phyloP scores from a whole-genome alignment of 495 filamentous ascomycete species.

The Penicillium egyptiacum region DNA sequence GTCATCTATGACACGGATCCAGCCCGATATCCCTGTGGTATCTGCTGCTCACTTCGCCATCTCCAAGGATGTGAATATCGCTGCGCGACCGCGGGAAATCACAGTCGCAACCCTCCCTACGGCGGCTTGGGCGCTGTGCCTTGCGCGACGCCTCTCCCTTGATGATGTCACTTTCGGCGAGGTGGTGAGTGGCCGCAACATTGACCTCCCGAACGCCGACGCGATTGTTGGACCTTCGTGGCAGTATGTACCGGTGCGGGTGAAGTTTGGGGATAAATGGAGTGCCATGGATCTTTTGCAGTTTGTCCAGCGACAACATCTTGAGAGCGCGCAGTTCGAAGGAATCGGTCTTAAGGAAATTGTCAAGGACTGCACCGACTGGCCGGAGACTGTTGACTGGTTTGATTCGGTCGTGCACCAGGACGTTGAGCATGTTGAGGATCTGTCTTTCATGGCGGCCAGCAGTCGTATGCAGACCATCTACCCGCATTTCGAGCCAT shows the following conservation, averaged over 20 bases:
- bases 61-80: conserved; percentile 38
- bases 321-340: conserved; percentile 15
- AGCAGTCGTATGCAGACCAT: conserved; percentile 40
- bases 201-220: conserved; percentile 38
- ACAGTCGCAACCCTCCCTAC: conserved; percentile 53
- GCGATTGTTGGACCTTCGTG: conserved; percentile 33
- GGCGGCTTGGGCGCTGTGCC: conserved; percentile 54
- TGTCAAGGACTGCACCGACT: conserved; percentile 12
- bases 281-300: conserved; percentile 24
- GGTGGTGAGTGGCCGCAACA: conserved; percentile 43
- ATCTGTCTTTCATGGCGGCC: conserved; percentile 29
- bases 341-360: conserved; percentile 15
- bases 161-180: conserved; percentile 55
- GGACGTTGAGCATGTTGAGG: conserved; percentile 45
- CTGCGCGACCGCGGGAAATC: conserved; percentile 39
- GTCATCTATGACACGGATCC: conserved; percentile 44
- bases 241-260: conserved; percentile 24
- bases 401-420: conserved; percentile 22
- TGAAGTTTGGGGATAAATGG: conserved; percentile 21
- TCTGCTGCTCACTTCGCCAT: conserved; percentile 29
- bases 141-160: conserved; percentile 42
- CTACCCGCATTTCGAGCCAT: conserved; percentile 43
- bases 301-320: conserved; percentile 16
- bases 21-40: conserved; percentile 29
- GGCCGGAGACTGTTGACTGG: conserved; percentile 14